phyloP scores from a whole-genome alignment of 73 alveolate species.

The Symbiodinium pilosum region DNA sequence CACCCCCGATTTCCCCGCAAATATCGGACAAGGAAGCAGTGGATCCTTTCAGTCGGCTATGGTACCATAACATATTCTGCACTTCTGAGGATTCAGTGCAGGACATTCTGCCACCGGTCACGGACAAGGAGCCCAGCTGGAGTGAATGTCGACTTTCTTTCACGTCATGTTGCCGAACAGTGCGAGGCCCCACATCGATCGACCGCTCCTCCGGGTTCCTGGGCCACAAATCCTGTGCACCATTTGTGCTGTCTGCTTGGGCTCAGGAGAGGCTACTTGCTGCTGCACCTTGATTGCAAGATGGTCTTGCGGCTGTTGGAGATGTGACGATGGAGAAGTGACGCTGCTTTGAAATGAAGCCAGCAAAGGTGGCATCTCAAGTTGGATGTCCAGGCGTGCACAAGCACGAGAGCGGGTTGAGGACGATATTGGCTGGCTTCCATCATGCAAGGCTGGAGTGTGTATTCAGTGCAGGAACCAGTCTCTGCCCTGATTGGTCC shows the following conservation, averaged over 20 bases:
- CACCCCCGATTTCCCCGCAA: not conserved
- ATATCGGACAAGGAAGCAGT: not conserved
- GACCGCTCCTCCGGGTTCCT: not conserved
- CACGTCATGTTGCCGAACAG: not conserved
- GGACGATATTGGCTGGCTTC: not conserved
- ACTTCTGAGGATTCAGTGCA: conserved; percentile 3
- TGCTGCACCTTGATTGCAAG: not conserved
- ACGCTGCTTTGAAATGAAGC: no score
- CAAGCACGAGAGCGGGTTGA: not conserved
- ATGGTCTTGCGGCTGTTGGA: no score
- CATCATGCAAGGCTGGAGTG: no score
- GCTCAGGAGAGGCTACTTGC: not conserved
- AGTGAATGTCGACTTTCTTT: no score
- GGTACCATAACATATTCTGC: not conserved
- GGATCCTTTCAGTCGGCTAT: not conserved
- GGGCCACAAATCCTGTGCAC: not conserved
- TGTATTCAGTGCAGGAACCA: not conserved
- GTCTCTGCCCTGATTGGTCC: not conserved
- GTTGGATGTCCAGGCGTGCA: conserved; percentile 7
- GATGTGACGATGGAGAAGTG: no score
- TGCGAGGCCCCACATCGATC: not conserved
- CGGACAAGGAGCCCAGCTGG: conserved; percentile 61
- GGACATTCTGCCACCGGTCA: conserved; percentile 66
- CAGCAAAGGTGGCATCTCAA: conserved; percentile 1
- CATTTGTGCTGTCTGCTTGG: no score